These are phyloP conservation scores for Endocladia muricata DNA, from an alignment of 31 red algal species.

Conservation along the genomic window DNA sequence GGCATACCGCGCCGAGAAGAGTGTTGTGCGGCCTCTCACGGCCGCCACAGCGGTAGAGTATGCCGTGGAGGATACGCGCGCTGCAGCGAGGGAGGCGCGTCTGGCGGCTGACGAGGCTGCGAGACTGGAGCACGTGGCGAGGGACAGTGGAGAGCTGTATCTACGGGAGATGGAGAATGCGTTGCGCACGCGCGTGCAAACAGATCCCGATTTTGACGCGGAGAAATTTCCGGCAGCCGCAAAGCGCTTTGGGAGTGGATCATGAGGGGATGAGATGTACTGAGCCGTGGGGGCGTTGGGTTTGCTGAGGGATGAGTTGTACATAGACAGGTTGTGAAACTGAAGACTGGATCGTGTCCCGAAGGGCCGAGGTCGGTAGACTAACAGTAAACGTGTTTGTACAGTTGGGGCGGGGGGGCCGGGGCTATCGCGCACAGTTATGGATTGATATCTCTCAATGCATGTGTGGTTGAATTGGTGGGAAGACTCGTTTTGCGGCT, in stretches of 20 bases:
- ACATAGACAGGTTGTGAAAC: neutral
- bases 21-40: neutral
- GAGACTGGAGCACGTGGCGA: neutral
- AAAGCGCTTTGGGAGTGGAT: conserved; percentile 27
- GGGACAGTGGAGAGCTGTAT: conserved; percentile 24
- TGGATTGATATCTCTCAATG: too few species aligned
- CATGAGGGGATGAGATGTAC: too few species aligned
- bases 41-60: conserved; percentile 1
- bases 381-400: conserved; percentile 40
- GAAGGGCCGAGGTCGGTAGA: neutral
- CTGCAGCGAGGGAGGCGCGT: conserved; percentile 11
- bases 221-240: conserved; percentile 19
- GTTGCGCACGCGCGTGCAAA: neutral
- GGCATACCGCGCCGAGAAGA: conserved; percentile 27
- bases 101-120: neutral
- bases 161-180: conserved; percentile 23
- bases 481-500: too few species aligned
- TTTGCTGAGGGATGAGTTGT: neutral
- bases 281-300: too few species aligned
- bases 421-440: too few species aligned
- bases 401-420: too few species aligned
- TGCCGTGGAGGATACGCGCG: conserved; percentile 13
- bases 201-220: conserved; percentile 32
- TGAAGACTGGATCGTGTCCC: neutral
- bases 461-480: too few species aligned